Conservation (phyloP, 345 rosid species). For the Eucalyptus pumila region DNA sequence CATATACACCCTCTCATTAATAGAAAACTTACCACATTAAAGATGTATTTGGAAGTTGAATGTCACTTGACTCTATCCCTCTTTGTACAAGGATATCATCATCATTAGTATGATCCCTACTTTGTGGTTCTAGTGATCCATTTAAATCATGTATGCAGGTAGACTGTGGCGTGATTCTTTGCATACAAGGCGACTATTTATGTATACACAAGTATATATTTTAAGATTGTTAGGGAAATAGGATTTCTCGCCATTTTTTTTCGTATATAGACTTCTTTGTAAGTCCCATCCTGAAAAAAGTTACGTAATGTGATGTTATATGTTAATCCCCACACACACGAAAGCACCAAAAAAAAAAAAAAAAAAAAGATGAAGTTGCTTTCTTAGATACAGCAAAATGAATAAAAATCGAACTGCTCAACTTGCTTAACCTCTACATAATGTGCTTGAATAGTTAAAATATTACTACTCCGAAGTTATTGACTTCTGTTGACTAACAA, state of each 20-base stretch:
- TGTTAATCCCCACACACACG: neutral
- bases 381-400: neutral
- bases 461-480: neutral
- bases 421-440: neutral
- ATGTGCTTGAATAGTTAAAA: neutral
- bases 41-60: neutral
- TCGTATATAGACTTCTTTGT: neutral
- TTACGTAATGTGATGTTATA: neutral
- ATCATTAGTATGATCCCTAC: neutral
- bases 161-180: neutral
- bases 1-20: neutral
- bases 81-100: neutral
- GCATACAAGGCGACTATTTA: neutral
- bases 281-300: neutral
- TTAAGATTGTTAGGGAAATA: neutral
- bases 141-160: neutral
- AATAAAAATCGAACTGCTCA: neutral
- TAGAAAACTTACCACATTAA: neutral
- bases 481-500: neutral
- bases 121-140: neutral
- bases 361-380: neutral
- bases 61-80: neutral
- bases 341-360: no score
- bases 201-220: neutral
- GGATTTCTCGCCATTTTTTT: neutral